Evolutionary conservation across 2,329 filamentous ascomycete genomes (phyloP).

Genomic region (Drechslera avenae): DNA sequence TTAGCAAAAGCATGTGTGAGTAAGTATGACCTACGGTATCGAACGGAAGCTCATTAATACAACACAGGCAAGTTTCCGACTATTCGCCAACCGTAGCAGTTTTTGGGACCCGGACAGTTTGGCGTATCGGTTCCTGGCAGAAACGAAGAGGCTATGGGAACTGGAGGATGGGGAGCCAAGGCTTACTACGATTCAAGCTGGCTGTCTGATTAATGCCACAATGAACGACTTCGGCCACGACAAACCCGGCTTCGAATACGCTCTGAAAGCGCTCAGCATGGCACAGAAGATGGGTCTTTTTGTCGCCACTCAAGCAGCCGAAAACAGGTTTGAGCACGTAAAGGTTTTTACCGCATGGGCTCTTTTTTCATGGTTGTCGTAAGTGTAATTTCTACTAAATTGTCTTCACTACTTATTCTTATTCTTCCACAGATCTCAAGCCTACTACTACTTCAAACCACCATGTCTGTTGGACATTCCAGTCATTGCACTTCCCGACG

Average conservation of each 20-base stretch:
- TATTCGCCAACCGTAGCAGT: constrained; percentile 9
- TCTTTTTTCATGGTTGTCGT: constrained; percentile 10
- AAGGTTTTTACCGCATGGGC: constrained; percentile 20
- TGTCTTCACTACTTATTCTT: not conserved
- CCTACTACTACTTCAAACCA: constrained; percentile 17
- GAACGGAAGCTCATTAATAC: constrained; percentile 1
- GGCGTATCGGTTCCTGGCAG: constrained; percentile 23
- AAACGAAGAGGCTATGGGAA: constrained; percentile 31
- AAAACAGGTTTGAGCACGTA: constrained; percentile 2
- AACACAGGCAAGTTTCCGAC: constrained; percentile 9
- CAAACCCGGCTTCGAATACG: constrained; percentile 13
- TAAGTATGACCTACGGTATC: not conserved
- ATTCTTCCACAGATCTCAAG: constrained; percentile 1
- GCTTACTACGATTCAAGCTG: constrained; percentile 25
- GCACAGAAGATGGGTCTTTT: constrained; percentile 22
- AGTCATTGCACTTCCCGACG: constrained; percentile 16
- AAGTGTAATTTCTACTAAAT: not conserved
- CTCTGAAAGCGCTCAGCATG: constrained; percentile 15
- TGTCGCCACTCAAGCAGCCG: not conserved
- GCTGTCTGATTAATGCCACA: constrained; percentile 13
- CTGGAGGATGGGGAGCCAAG: constrained; percentile 7
- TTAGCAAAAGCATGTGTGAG: constrained; percentile 29
- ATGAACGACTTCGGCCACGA: constrained; percentile 15
- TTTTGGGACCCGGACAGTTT: constrained; percentile 25
- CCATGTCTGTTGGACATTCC: constrained; percentile 10